Percentiles rank a stretch among this genome's conserved stretches.
Conservation (phyloP, 2,329 filamentous ascomycete species). For the Zasmidium cellare region DNA sequence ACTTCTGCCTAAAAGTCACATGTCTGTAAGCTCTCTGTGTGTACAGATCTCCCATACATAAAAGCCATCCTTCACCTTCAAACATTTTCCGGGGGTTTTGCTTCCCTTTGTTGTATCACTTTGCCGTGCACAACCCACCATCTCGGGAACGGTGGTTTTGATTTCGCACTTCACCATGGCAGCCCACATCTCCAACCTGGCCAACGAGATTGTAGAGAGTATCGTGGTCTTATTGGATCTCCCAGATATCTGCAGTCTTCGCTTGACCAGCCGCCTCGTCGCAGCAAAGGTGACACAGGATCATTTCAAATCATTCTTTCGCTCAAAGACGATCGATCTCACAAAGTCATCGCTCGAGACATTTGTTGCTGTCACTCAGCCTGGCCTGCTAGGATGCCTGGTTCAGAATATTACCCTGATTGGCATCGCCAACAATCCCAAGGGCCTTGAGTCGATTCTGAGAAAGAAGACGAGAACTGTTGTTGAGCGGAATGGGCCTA, state of each 20-base stretch:
- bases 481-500: conserved; percentile 3
- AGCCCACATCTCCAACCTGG: background rate
- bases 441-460: conserved; percentile 3
- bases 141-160: too few relatives aligned
- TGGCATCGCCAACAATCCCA: conserved; percentile 9
- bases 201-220: conserved; percentile 13
- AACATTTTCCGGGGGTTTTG: background rate
- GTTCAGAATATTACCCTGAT: conserved; percentile 10
- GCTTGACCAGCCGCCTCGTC: conserved; percentile 6
- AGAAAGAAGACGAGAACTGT: background rate
- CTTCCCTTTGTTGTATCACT: too few relatives aligned
- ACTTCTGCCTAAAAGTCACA: background rate
- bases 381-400: conserved; percentile 4
- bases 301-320: conserved; percentile 10
- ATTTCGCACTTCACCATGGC: background rate
- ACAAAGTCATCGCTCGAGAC: background rate
- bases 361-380: conserved; percentile 9
- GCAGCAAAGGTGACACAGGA: conserved; percentile 10
- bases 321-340: conserved; percentile 4
- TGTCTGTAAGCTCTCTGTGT: background rate
- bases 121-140: too few relatives aligned
- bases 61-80: background rate
- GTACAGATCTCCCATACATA: background rate
- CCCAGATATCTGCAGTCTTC: conserved; percentile 11
- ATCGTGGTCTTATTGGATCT: conserved; percentile 8